A percentile compares a stretch with the other conserved stretches of the same genome.
Conservation (phyloP, 345 rosid species). For the Brassica rapa region DNA sequence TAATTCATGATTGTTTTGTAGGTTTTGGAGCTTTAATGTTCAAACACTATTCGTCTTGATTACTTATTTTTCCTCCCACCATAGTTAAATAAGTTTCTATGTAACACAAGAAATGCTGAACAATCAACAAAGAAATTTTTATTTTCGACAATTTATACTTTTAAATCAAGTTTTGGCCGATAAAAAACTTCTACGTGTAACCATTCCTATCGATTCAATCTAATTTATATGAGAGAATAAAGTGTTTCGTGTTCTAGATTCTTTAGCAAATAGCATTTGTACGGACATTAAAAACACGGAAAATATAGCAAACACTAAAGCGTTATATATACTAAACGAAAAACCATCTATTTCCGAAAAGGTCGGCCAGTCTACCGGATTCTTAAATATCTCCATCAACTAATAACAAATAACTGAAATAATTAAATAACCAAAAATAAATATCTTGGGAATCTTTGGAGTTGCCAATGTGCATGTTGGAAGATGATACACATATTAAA, state of each 20-base stretch:
- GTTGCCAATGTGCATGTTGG: not conserved
- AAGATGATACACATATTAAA: not conserved
- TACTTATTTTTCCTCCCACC: not conserved
- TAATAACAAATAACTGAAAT: not conserved
- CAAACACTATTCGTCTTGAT: not conserved
- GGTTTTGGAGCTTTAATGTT: not conserved
- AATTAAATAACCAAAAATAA: not conserved
- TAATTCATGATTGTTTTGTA: slow-evolving; percentile 22
- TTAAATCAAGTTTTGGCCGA: not conserved
- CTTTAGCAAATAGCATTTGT: not conserved
- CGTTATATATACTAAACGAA: not conserved
- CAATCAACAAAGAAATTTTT: not conserved
- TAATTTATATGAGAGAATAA: not conserved
- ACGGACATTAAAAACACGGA: not conserved
- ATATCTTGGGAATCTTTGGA: not conserved
- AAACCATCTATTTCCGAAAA: not conserved
- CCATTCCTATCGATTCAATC: not conserved
- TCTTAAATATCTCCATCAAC: not conserved
- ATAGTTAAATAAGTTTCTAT: not conserved
- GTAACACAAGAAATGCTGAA: slow-evolving; percentile 10
- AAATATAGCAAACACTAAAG: not conserved
- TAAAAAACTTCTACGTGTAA: not conserved
- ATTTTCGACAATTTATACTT: not conserved
- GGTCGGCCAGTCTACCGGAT: not conserved
- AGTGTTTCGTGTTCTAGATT: not conserved